Evolutionary conservation across 2,329 filamentous ascomycete species (phyloP), one percentile per base, ranked within the genome.

Genomic region (Phaeosphaeriaceae sp.): DNA sequence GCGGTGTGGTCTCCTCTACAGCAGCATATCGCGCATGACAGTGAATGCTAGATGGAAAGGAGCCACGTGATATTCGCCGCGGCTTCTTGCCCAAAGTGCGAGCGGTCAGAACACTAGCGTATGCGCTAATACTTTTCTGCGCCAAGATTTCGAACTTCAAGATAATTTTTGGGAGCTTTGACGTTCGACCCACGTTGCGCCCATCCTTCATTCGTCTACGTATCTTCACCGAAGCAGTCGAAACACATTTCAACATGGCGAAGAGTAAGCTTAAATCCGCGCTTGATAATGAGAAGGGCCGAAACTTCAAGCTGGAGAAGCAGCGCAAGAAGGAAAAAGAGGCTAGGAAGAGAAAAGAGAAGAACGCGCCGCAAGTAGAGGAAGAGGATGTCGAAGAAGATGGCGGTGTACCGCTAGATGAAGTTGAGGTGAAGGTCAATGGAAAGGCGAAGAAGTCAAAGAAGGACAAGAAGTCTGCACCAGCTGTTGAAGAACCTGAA

Each of bases 291-390:
- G 75, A 83, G 50, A 80, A 83, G 66, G 83, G 83, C 23, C 76
- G 82, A 39, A 87, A 94, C 61, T 87, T 89, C 54, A 87, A 88
- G 56, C 81, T 90, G 44, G 89, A 93, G 73, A 86, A 89, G 73
- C 88, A 93, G 71, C 84, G 86, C 70, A 89, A 87, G 76, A 78
- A 87, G 56, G 73, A 77, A 69, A 85, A 84, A 65, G 76, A 75
- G 60, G 80, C 74, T 52, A 79, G 76, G 74, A 82, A 79, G 73
- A 72, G 74, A 53, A 80, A 77, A 51, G 62, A 67, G 40, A 66
- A 65, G 52, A 71, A 63, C 20, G 60, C 58, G 33, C 44, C 50
- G 8, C 49, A 56, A 20, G 50, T 53, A 7, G 57, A 56, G 4
- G 62, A 44, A 1, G 52, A 54, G 0, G 52, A 60, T 15, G 49